phyloP scores from a whole-genome alignment of 2,329 filamentous ascomycete genomes.

The Juglanconis sp. region DNA sequence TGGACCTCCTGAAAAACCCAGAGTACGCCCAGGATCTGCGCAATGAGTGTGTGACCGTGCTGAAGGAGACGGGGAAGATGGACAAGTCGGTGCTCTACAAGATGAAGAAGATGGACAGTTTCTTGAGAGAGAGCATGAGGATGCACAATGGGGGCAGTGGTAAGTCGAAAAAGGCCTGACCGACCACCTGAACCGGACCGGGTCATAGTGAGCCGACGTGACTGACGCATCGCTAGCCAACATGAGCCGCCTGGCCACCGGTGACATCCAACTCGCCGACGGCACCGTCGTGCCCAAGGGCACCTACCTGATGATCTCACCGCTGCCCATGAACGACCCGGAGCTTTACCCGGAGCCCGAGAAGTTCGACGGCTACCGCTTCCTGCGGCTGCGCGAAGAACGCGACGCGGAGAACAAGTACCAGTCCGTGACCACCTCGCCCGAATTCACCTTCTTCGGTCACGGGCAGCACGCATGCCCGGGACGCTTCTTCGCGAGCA shows the following conservation, averaged over 20 bases:
- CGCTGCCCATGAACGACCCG: slow-evolving; percentile 21
- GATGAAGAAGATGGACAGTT: slow-evolving; percentile 32
- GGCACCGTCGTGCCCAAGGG: slow-evolving; percentile 4
- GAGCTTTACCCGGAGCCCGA: slow-evolving; percentile 31
- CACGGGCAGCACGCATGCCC: slow-evolving; percentile 39
- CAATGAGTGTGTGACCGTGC: background rate
- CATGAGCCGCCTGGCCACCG: background rate
- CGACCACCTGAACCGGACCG: too few species aligned
- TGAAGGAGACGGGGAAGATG: background rate
- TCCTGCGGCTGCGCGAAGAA: slow-evolving; percentile 32
- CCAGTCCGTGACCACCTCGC: slow-evolving; percentile 21
- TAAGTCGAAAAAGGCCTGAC: slow-evolving; percentile 23
- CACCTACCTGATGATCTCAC: background rate
- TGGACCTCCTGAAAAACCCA: background rate
- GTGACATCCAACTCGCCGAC: background rate
- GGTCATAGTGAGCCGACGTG: too few species aligned
- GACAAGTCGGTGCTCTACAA: slow-evolving; percentile 22
- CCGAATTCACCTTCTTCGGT: slow-evolving; percentile 30
- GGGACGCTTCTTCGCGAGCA: slow-evolving; percentile 36
- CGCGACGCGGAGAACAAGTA: slow-evolving; percentile 19
- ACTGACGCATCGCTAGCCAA: background rate
- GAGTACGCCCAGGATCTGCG: slow-evolving; percentile 5
- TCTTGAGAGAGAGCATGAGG: slow-evolving; percentile 30
- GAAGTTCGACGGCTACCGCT: slow-evolving; percentile 41
- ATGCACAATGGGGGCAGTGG: slow-evolving; percentile 24